A percentile compares a stretch with the other conserved stretches of the same genome.
Evolutionary conservation across 176 grass and related monocot genomes (phyloP).

Genomic region (Zea luxurians): DNA sequence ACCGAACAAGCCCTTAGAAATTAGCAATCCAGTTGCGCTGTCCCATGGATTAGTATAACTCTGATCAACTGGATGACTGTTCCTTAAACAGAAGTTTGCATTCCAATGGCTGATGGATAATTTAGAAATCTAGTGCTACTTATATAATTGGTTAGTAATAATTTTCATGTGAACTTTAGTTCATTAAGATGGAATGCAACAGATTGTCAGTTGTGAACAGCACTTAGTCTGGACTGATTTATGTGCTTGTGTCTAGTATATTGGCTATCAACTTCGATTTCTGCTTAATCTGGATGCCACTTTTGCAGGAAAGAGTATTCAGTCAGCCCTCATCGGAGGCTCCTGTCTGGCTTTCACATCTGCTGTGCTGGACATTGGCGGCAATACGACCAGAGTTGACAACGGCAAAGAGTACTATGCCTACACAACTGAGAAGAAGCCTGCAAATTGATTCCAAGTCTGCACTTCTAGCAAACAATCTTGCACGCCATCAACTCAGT

Average conservation of each 20-base stretch:
- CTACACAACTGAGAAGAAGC: constrained; percentile 73
- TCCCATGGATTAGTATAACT: not conserved
- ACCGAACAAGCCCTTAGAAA: not conserved
- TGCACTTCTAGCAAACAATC: constrained; percentile 37
- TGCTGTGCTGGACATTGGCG: constrained; percentile 67
- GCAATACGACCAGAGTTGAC: constrained; percentile 76
- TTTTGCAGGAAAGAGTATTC: constrained; percentile 79
- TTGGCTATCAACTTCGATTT: constrained; percentile 6
- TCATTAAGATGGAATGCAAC: not conserved
- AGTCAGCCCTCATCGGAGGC: constrained; percentile 61
- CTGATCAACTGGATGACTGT: not conserved
- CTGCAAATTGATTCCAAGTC: constrained; percentile 46
- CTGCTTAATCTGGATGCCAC: constrained; percentile 13
- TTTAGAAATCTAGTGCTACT: not conserved
- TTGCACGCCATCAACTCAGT: constrained; percentile 42
- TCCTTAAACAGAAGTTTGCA: not conserved
- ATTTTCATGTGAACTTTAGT: not conserved
- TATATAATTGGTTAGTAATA: not conserved
- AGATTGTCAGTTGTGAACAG: not conserved
- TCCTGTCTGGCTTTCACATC: constrained; percentile 80
- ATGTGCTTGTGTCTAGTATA: constrained; percentile 1
- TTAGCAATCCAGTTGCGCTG: not conserved
- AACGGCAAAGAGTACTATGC: constrained; percentile 75
- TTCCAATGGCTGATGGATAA: not conserved
- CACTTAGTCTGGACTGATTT: not conserved